Evolutionary conservation across 257 asterid genomes (phyloP), one percentile per base, ranked within the genome.

Genomic region (Lavandula angustifolia): DNA sequence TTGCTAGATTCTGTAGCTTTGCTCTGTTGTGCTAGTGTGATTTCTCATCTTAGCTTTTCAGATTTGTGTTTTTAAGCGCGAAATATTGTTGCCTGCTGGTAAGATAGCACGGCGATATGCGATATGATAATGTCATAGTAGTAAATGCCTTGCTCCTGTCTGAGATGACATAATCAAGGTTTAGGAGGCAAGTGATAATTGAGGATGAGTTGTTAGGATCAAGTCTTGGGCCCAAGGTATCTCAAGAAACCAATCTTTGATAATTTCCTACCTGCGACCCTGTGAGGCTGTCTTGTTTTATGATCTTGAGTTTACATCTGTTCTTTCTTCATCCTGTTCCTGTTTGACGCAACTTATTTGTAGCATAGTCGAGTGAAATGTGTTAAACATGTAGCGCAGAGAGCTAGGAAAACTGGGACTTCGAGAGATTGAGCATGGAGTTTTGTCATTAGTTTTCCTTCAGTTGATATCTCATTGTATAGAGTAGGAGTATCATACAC

Each of bases 31-130:
- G n/a, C 4, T 3, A 29, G 9, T 33, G 37, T 17, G 22, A 0
- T n/a, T 34, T 53, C 12, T 61, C 54, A 22, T 58, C 44, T 7
- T 12, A 12, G 16, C 53, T 6, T 60, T 40, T 18, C 58, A 14
- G 63, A 38, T 35, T 69, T 14, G 14, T 22, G 38, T 11, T 22
- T 11, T 16, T 7, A 14, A 7, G 68, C 1, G 51, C n/a, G 59
- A 32, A 32, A 46, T 34, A 63, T 42, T 5, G 46, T 22, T 9
- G 43, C 52, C 49, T 22, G 49, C 33, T 17, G 58, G 69, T 63
- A 49, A 5, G 22, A 8, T 38, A 3, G 48, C 1, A 9, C 14
- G 6, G 29, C 14, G 17, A 10, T 43, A 13, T 22, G 29, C 14
- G 17, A 10, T 43, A 13, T 22, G 60, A 18, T 56, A 56, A 38